Conservation (phyloP, 352 stramenopile species). For the Peronospora farinosa region DNA sequence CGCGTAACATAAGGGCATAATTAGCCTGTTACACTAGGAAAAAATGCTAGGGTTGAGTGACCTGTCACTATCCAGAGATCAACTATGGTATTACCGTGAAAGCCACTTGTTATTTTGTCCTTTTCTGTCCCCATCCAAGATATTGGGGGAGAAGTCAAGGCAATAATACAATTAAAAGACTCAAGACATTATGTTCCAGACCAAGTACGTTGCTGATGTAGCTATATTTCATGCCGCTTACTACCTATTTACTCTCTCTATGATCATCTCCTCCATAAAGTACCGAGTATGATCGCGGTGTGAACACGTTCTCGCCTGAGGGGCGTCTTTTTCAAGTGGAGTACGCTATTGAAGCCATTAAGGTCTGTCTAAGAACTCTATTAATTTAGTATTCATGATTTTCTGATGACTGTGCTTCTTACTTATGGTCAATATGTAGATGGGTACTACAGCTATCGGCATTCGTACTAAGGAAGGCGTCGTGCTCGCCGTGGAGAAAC, state of each 20-base stretch:
- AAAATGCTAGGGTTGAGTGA: no score
- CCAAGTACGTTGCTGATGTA: conserved; percentile 34
- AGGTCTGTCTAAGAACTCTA: conserved; percentile 39
- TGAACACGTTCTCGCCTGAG: conserved; percentile 99
- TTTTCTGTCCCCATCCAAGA: conserved; percentile 22
- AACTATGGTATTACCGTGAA: conserved; percentile 2
- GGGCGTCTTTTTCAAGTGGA: conserved; percentile 98
- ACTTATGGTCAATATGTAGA: conserved; percentile 32
- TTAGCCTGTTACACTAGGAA: no score
- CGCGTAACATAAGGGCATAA: no score
- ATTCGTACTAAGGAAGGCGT: conserved; percentile 97
- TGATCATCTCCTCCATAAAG: conserved; percentile 27
- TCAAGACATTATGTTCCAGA: conserved; percentile 48
- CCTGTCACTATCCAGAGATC: no score
- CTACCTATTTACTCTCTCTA: background rate
- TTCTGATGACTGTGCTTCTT: background rate
- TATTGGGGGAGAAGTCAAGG: conserved; percentile 33
- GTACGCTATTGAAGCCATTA: conserved; percentile 98
- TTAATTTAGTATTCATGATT: background rate
- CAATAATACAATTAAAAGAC: conserved; percentile 11
- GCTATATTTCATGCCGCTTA: background rate
- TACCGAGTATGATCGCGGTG: conserved; percentile 98
- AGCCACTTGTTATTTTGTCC: conserved; percentile 13
- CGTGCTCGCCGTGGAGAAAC: conserved; percentile 98
- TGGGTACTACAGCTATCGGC: conserved; percentile 97